Percentiles rank a stretch among this genome's conserved stretches.
phyloP scores from a whole-genome alignment of 2,329 filamentous ascomycete genomes.

The Aspergillus arachidicola region DNA sequence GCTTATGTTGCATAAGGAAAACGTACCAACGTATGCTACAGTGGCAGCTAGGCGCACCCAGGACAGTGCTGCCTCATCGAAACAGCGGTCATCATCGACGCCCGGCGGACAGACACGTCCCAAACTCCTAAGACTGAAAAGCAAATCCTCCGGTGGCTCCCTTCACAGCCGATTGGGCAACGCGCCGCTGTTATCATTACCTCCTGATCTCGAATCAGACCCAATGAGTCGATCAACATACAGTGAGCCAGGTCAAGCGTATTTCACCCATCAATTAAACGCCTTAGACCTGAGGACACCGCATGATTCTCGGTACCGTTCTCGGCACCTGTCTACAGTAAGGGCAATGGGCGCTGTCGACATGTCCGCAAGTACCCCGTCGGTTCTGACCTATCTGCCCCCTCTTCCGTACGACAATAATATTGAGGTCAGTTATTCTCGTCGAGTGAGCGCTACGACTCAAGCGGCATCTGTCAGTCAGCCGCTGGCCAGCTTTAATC shows the following conservation, averaged over 20 bases:
- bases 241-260: conserved; percentile 33
- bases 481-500: conserved; percentile 12
- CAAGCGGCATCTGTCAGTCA: conserved; percentile 16
- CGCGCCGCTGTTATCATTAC: conserved; percentile 31
- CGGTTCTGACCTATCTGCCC: conserved; percentile 25
- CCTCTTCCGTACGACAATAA: conserved; percentile 39
- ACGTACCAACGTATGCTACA: conserved; percentile 37
- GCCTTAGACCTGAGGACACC: conserved; percentile 27
- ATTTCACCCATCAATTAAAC: conserved; percentile 21
- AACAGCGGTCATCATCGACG: conserved; percentile 26
- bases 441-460: conserved; percentile 19
- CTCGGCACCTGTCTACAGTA: conserved; percentile 23
- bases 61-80: conserved; percentile 16
- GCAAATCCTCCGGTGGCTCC: conserved; percentile 36
- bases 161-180: conserved; percentile 28
- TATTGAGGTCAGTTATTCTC: conserved; percentile 33
- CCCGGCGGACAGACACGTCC: conserved; percentile 17
- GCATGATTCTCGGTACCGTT: conserved; percentile 28
- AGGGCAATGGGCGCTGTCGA: conserved; percentile 20
- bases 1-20: conserved; percentile 26
- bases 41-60: conserved; percentile 31
- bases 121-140: conserved; percentile 22
- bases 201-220: conserved; percentile 29
- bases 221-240: conserved; percentile 34
- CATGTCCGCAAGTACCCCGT: conserved; percentile 31